Evolutionary conservation across 1,139 yeast genomes (phyloP), one percentile per base, ranked within the genome.

Genomic region (Hyphopichia fennica): DNA sequence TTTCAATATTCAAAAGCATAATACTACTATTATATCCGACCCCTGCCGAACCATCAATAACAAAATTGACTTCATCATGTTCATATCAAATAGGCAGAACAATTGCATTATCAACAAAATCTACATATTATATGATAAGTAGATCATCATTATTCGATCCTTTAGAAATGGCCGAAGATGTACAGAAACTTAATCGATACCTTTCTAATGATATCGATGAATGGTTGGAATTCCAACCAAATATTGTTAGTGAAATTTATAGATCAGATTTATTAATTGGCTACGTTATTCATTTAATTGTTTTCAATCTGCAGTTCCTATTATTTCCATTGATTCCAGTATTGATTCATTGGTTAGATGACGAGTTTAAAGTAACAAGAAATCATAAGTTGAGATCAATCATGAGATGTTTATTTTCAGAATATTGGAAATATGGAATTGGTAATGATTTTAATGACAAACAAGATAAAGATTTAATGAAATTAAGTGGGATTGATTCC

Each of bases 141-240:
- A 67, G 67, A 34, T 42, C 64, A 2, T 49, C 55, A 7, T 56
- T 70, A 13, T 71, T 70, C 46, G 72, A 71, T 44, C 58, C 59
- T 3, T 52, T 57, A 3, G 56, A 65, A 3, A 48, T 67, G 8
- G 66, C 72, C 0, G 40, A 36, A 1, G 50, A 55, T 9, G 50
- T 65, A 6, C 52, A 52, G 38, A 41, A 47, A 28, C 55, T 56
- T 40, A 55, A 56, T 32, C 48, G 53, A 6, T 51, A 51, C 10
- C 51, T 70, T 13, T 48, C 58, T 13, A 67, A 67, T 34, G 74
- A 69, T 41, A 62, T 71, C 3, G 75, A 69, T 40, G 57, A 51
- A n/a, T 71, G 75, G 75, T 55, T 70, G 10, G 61, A 55, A 25
- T 47, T 64, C 50, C 69, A 68, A 34, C 72, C 74, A 0, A 36